Evolutionary conservation across 73 alveolate genomes (phyloP).

Genomic region (Blepharisma japonicum): DNA sequence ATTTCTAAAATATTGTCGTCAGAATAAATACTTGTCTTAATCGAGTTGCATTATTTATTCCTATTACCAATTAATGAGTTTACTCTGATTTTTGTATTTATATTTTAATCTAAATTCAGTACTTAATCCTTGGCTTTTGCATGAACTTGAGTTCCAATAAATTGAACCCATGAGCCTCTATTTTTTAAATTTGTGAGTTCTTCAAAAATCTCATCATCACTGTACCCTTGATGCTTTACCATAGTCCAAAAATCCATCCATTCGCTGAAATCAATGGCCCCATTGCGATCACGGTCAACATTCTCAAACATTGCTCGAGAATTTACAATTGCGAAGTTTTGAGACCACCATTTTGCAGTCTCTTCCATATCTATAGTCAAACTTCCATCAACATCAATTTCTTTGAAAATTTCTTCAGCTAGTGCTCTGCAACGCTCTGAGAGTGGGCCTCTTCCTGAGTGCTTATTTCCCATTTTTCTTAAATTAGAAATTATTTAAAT

Average conservation of each 20-base stretch:
- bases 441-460: too few relatives aligned
- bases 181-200: slow-evolving; percentile 13
- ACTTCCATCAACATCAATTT: slow-evolving; percentile 29
- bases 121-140: too few relatives aligned
- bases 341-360: slow-evolving; percentile 21
- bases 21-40: too few relatives aligned
- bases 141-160: background rate
- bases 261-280: slow-evolving; percentile 3
- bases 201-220: slow-evolving; percentile 18
- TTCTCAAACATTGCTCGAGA: slow-evolving; percentile 27
- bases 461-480: too few relatives aligned
- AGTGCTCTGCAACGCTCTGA: too few relatives aligned
- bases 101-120: too few relatives aligned
- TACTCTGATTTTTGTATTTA: too few relatives aligned
- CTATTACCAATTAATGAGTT: too few relatives aligned
- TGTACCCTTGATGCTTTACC: background rate
- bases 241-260: slow-evolving; percentile 26
- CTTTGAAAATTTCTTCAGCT: slow-evolving; percentile 26
- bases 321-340: slow-evolving; percentile 19
- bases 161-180: slow-evolving; percentile 32
- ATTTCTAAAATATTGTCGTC: too few relatives aligned
- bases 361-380: slow-evolving; percentile 12
- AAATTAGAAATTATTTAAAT: too few relatives aligned
- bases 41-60: too few relatives aligned
- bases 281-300: slow-evolving; percentile 17